Percentiles rank a stretch among this genome's conserved stretches.
phyloP scores from a whole-genome alignment of 345 rosid genomes.

The Dovyalis caffra region DNA sequence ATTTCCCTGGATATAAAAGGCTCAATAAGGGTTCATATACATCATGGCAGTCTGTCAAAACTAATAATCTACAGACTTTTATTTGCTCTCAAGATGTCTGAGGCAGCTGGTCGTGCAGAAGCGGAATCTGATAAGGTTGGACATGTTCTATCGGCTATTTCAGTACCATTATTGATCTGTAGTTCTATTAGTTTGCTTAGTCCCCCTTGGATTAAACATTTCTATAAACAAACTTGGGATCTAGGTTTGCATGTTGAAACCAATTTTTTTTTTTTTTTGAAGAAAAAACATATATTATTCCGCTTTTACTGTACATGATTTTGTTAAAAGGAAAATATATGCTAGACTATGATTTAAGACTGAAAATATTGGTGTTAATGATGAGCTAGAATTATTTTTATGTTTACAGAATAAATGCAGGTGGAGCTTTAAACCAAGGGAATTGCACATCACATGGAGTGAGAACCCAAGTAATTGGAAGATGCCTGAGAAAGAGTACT shows the following conservation, averaged over 20 bases:
- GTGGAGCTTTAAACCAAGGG: not conserved
- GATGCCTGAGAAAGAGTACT: not conserved
- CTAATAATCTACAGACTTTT: not conserved
- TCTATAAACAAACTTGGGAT: not conserved
- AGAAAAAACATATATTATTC: too few relatives aligned
- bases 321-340: too few relatives aligned
- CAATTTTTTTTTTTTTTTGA: too few relatives aligned
- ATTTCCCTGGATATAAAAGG: not conserved
- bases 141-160: not conserved
- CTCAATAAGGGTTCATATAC: not conserved
- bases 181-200: not conserved
- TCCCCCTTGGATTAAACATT: not conserved
- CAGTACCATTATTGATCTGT: too few relatives aligned
- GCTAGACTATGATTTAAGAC: not conserved
- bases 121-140: not conserved
- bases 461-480: not conserved
- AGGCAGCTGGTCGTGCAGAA: not conserved
- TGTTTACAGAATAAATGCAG: not conserved
- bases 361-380: not conserved
- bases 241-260: not conserved
- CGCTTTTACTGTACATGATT: not conserved
- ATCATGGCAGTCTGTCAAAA: not conserved
- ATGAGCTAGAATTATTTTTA: not conserved
- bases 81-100: not conserved
- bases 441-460: not conserved